Evolutionary conservation across 306 rosid species (phyloP), one percentile per base, ranked within the genome.

Genomic region (Carpinus fangiana): DNA sequence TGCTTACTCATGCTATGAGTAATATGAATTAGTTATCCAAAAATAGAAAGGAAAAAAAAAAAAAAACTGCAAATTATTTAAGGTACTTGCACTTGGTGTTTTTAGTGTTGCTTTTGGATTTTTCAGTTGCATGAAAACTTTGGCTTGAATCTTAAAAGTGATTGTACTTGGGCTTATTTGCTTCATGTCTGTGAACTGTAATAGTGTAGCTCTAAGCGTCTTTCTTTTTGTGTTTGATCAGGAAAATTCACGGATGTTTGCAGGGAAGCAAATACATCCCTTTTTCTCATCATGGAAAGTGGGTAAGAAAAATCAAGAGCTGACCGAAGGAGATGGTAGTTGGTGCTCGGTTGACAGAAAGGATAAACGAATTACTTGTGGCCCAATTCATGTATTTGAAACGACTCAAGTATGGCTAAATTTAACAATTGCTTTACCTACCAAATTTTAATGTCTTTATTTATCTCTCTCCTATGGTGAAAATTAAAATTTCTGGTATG

Each of bases 301-400:
- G 8, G 87, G 72, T 68, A 92, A 79, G 87, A 84, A 87, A 77
- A 65, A 26, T 61, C 83, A 47, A 74, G 92, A 86, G 74, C 65
- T 20, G 7, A 80, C 59, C 73, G 90, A 87, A 3, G 50, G 76
- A 8, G 87, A 77, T 13, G 68, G 41, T 28, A 26, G 76, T 52
- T 82, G 54, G 23, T 79, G 73, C 34, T 61, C 55, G 2, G 56
- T 26, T 26, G 79, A 79, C 72, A 65, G 82, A 31, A 74, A 81
- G 80, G 81, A 55, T 26, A 75, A 51, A 77, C 77, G 68, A 75
- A 76, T 70, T 26, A 64, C 75, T 50, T 73, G 81, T 17, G 83
- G 84, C 34, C 87, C 94, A 67, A 90, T 93, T 81, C 98, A 93
- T 46, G 97, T 93, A 60, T 91, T 84, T 87, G 98, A 93, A 73